phyloP scores from a whole-genome alignment of 495 filamentous ascomycete species.

The Xanthoparmelia taractica region DNA sequence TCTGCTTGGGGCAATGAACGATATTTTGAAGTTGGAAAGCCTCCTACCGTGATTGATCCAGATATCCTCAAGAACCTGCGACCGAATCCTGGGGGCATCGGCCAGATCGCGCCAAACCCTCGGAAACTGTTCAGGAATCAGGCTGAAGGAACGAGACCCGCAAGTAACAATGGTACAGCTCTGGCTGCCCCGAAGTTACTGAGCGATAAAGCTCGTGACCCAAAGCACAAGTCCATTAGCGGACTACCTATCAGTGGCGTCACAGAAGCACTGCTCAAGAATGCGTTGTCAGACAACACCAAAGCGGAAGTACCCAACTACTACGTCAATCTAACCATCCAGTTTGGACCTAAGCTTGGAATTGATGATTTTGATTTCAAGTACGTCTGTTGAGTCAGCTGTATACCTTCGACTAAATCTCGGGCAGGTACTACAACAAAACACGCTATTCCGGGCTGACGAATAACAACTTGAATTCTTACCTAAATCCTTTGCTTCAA shows the following conservation, averaged over 20 bases:
- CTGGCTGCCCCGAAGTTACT: slow-evolving; percentile 75
- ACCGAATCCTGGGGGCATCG: slow-evolving; percentile 51
- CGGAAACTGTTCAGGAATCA: slow-evolving; percentile 68
- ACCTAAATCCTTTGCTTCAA: slow-evolving; percentile 88
- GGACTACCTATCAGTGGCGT: slow-evolving; percentile 52
- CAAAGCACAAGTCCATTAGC: slow-evolving; percentile 25
- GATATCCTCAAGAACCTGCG: slow-evolving; percentile 59
- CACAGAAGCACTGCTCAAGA: slow-evolving; percentile 50
- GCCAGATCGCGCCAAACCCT: slow-evolving; percentile 70
- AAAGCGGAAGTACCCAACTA: slow-evolving; percentile 68
- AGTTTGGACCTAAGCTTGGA: slow-evolving; percentile 26
- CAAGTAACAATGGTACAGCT: slow-evolving; percentile 43
- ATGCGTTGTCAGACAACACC: slow-evolving; percentile 55
- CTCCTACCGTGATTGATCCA: slow-evolving; percentile 69
- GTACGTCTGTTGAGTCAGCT: slow-evolving; percentile 40
- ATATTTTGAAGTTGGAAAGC: slow-evolving; percentile 73
- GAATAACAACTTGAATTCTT: slow-evolving; percentile 93
- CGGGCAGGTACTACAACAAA: slow-evolving; percentile 76
- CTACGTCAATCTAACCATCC: slow-evolving; percentile 31
- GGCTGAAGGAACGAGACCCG: slow-evolving; percentile 62
- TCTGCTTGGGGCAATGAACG: slow-evolving; percentile 85
- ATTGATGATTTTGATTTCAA: slow-evolving; percentile 97
- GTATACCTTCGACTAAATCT: background rate
- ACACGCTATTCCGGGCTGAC: slow-evolving; percentile 85
- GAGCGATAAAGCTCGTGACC: slow-evolving; percentile 65